phyloP scores from a whole-genome alignment of 2,329 filamentous ascomycete genomes.

The Dactylellina haptotyla region DNA sequence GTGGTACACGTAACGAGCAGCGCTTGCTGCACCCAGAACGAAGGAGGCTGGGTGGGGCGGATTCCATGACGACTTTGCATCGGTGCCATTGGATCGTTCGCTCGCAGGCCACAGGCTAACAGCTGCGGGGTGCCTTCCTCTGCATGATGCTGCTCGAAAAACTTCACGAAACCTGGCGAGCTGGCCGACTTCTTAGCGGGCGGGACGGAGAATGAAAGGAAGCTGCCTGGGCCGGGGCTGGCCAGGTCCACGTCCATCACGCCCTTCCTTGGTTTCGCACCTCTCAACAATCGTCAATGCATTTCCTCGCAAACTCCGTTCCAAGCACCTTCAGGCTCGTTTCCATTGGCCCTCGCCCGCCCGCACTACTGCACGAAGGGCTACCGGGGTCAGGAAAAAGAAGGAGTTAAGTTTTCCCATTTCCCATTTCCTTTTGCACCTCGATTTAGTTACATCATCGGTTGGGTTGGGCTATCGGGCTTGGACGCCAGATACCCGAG shows the following conservation, averaged over 20 bases:
- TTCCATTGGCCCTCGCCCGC: neutral
- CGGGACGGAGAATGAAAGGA: too few species aligned
- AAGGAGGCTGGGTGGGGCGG: constrained; percentile 32
- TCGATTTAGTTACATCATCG: constrained; percentile 41
- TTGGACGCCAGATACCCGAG: constrained; percentile 35
- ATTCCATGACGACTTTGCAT: neutral
- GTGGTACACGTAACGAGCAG: constrained; percentile 32
- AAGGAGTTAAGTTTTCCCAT: too few species aligned
- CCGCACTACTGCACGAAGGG: neutral
- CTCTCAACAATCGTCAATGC: neutral
- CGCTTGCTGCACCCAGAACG: neutral
- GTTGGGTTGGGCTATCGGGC: neutral
- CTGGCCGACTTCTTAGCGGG: too few species aligned
- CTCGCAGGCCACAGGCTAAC: neutral
- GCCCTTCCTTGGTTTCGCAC: neutral
- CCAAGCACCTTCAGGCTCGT: neutral
- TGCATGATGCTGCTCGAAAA: constrained; percentile 3
- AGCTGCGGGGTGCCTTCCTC: neutral
- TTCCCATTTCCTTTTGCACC: neutral
- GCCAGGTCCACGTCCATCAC: neutral
- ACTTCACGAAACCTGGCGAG: too few species aligned
- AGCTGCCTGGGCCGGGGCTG: neutral
- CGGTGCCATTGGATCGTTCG: neutral
- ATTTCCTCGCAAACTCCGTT: neutral
- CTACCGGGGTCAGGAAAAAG: neutral